Evolutionary conservation across 257 asterid genomes (phyloP).

Genomic region (Scutellaria galericulata): DNA sequence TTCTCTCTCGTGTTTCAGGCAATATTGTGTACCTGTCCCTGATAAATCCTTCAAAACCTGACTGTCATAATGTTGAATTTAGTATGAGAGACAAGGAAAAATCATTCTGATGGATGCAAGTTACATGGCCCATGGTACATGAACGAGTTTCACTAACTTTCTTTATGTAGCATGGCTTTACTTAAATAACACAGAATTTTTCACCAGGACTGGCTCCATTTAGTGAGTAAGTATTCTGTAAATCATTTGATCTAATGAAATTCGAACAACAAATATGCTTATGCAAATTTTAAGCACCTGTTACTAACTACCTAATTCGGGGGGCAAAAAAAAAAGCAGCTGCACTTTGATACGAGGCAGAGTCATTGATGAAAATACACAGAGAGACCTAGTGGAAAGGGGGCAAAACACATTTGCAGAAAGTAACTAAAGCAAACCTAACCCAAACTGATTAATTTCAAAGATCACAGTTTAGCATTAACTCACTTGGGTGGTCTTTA

Average conservation of each 20-base stretch:
- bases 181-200: not conserved
- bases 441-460: conserved; percentile 20
- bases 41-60: conserved; percentile 96
- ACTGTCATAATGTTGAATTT: conserved; percentile 52
- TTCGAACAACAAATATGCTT: not conserved
- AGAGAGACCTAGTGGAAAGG: conserved; percentile 9
- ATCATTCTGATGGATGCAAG: conserved; percentile 21
- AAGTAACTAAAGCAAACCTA: conserved; percentile 20
- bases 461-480: conserved; percentile 8
- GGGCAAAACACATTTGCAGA: not conserved
- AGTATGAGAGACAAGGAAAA: conserved; percentile 32
- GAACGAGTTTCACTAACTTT: conserved; percentile 1
- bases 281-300: not conserved
- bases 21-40: conserved; percentile 83
- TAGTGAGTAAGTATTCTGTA: not conserved
- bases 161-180: not conserved
- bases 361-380: conserved; percentile 4
- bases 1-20: conserved; percentile 94
- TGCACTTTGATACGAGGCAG: not conserved
- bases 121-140: conserved; percentile 8
- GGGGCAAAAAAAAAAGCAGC: not conserved
- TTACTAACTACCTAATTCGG: not conserved
- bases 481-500: conserved; percentile 93
- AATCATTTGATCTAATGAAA: not conserved
- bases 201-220: not conserved